These are phyloP conservation scores for Tolypocladium amazonense DNA, from an alignment of 2,329 filamentous ascomycete genomes.

Conservation along the genomic window DNA sequence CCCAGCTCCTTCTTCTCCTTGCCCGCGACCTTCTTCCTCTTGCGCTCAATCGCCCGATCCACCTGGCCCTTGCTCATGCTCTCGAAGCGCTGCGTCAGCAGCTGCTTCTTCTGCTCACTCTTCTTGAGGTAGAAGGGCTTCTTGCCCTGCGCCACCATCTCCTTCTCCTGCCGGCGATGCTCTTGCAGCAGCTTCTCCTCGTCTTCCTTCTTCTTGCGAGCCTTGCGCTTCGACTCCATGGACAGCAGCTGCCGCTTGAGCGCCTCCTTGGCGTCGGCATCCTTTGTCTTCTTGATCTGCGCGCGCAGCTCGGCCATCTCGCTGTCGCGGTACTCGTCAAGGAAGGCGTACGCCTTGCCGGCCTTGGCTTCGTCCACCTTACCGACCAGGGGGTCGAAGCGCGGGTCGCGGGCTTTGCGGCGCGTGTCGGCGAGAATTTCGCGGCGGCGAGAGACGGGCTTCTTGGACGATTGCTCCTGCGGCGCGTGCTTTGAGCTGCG, in stretches of 20 bases:
- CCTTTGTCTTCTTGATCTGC: slow-evolving; percentile 56
- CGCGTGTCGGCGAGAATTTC: slow-evolving; percentile 50
- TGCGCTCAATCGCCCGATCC: slow-evolving; percentile 73
- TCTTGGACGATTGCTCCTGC: slow-evolving; percentile 69
- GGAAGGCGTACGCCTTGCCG: slow-evolving; percentile 71
- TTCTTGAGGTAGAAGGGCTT: slow-evolving; percentile 88
- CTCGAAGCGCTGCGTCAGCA: slow-evolving; percentile 69
- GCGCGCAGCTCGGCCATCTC: slow-evolving; percentile 69
- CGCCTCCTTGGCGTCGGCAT: slow-evolving; percentile 51
- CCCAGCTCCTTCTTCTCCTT: slow-evolving; percentile 74
- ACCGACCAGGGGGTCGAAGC: slow-evolving; percentile 62
- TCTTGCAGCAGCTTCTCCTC: slow-evolving; percentile 59
- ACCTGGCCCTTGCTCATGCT: slow-evolving; percentile 78
- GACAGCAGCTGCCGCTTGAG: slow-evolving; percentile 65
- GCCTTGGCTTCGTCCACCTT: slow-evolving; percentile 46
- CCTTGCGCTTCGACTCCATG: slow-evolving; percentile 68
- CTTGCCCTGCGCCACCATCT: slow-evolving; percentile 79
- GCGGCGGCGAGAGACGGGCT: slow-evolving; percentile 71
- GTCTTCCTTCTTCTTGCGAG: slow-evolving; percentile 58
- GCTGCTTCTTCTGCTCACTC: slow-evolving; percentile 79
- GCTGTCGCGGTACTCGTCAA: slow-evolving; percentile 74
- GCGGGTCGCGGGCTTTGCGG: slow-evolving; percentile 68
- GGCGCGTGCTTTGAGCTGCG: slow-evolving; percentile 79
- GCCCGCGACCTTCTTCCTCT: slow-evolving; percentile 76
- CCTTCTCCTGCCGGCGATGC: slow-evolving; percentile 76